Percentiles rank a stretch among this genome's conserved stretches.
Conservation (phyloP, 768 basidiomycete species). For the Russula foetens region DNA sequence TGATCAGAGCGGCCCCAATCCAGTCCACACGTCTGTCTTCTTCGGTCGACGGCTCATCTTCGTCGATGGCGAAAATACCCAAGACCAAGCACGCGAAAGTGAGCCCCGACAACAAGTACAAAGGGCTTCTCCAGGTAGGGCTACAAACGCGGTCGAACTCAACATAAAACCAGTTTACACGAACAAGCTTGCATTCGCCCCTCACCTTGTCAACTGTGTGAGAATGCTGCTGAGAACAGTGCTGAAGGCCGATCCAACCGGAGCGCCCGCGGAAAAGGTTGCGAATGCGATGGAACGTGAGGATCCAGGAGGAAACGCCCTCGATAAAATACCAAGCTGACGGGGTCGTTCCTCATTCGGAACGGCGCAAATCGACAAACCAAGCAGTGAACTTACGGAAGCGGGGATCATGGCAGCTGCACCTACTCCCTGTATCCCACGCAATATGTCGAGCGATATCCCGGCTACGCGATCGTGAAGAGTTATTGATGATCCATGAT, state of each 20-base stretch:
- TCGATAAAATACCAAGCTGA: slow-evolving; percentile 75
- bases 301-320: slow-evolving; percentile 60
- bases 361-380: slow-evolving; percentile 1
- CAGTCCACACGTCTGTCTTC: slow-evolving; percentile 53
- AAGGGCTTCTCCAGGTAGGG: slow-evolving; percentile 57
- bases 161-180: not conserved
- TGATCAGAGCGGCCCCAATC: slow-evolving; percentile 62
- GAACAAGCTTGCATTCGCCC: not conserved
- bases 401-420: slow-evolving; percentile 70
- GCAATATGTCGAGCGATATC: slow-evolving; percentile 55
- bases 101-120: slow-evolving; percentile 55
- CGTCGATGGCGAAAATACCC: slow-evolving; percentile 53
- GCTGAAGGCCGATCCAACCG: slow-evolving; percentile 70
- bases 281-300: slow-evolving; percentile 74
- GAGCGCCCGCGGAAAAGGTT: slow-evolving; percentile 78
- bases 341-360: not conserved
- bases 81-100: slow-evolving; percentile 43
- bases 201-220: slow-evolving; percentile 30
- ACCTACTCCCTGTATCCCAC: slow-evolving; percentile 78
- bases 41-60: slow-evolving; percentile 35
- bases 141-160: not conserved
- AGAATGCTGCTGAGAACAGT: slow-evolving; percentile 62
- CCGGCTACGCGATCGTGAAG: slow-evolving; percentile 33
- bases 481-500: not conserved
- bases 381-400: slow-evolving; percentile 37